These are phyloP conservation scores for Euryodendron excelsum DNA, from an alignment of 148 eudicot genomes.

Conservation along the genomic window DNA sequence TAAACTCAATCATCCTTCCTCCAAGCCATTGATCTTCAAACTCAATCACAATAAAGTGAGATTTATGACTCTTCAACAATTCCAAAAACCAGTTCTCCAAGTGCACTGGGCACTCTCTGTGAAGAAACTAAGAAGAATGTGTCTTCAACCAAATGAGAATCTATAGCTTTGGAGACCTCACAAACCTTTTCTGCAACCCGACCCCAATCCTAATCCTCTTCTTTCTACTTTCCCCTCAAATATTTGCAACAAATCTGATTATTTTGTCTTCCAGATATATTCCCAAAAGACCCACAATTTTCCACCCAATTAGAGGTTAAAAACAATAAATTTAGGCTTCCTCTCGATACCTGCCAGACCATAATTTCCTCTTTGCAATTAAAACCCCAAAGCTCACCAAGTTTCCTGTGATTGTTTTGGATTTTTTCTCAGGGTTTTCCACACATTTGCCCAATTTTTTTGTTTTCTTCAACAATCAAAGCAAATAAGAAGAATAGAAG, in stretches of 20 bases:
- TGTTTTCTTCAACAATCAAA: conserved; percentile 7
- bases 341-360: neutral
- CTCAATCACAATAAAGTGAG: neutral
- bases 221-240: conserved; percentile 2
- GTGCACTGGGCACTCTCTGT: too few species aligned
- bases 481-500: conserved; percentile 21
- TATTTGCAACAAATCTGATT: neutral
- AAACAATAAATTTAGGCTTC: neutral
- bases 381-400: neutral
- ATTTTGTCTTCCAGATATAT: neutral
- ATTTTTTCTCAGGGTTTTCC: neutral
- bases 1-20: conserved; percentile 4
- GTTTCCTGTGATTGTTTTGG: neutral
- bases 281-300: neutral
- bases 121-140: neutral
- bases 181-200: neutral
- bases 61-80: neutral
- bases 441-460: neutral
- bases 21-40: conserved; percentile 9
- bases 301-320: conserved; percentile 1
- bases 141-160: neutral
- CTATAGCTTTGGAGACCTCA: neutral
- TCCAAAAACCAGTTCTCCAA: neutral
- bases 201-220: neutral
- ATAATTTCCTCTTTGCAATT: neutral